phyloP scores from a whole-genome alignment of 2,329 filamentous ascomycete genomes.

The Endothia cerciana region DNA sequence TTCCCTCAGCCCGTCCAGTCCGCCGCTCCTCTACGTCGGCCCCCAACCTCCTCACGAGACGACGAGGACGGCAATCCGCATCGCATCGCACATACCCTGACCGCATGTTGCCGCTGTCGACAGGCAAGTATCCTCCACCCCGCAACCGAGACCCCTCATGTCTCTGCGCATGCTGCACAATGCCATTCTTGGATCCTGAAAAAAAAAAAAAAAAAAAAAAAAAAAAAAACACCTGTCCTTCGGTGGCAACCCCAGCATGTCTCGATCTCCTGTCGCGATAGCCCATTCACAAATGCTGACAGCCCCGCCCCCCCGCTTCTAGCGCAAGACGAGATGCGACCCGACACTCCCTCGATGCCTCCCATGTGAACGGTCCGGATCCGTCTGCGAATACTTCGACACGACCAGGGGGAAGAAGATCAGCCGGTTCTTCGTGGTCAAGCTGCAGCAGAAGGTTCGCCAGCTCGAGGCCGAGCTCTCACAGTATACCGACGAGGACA shows the following conservation, averaged over 20 bases:
- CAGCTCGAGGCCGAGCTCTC: constrained; percentile 81
- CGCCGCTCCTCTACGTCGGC: constrained; percentile 29
- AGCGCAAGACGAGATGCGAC: constrained; percentile 97
- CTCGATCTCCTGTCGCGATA: background rate
- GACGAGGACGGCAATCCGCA: constrained; percentile 59
- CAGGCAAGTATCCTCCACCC: constrained; percentile 58
- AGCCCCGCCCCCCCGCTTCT: constrained; percentile 27
- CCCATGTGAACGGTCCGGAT: constrained; percentile 89
- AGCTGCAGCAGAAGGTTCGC: constrained; percentile 84
- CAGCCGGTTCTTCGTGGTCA: constrained; percentile 88
- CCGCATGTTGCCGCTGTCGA: constrained; percentile 78
- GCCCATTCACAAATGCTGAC: constrained; percentile 16
- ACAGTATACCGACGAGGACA: constrained; percentile 77
- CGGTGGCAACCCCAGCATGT: too few relatives aligned
- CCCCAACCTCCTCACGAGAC: constrained; percentile 40
- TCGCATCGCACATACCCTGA: constrained; percentile 77
- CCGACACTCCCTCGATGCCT: constrained; percentile 88
- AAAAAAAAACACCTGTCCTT: background rate
- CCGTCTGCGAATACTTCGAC: constrained; percentile 94
- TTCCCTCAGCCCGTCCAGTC: constrained; percentile 32
- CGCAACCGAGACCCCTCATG: background rate
- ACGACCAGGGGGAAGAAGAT: constrained; percentile 84
- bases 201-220: too few relatives aligned
- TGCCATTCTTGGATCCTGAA: constrained; percentile 6
- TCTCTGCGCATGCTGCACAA: background rate